phyloP scores from a whole-genome alignment of 2,329 filamentous ascomycete genomes.

The Diaporthe citrichinensis region DNA sequence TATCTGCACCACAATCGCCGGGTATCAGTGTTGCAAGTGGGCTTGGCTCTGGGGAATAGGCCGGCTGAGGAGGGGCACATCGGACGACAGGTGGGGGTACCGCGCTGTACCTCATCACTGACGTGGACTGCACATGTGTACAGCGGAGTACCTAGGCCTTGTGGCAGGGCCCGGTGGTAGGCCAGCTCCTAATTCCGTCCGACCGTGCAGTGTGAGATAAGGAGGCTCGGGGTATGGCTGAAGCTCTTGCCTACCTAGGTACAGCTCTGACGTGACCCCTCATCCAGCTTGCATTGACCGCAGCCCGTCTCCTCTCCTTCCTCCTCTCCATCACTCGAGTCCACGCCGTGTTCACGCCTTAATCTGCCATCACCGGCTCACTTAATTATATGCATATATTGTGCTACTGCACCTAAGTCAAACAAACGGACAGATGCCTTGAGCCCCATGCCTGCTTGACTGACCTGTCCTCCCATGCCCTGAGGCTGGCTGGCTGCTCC shows the following conservation, averaged over 20 bases:
- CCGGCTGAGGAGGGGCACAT: neutral
- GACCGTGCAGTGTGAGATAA: neutral
- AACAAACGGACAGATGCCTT: slow-evolving; percentile 4
- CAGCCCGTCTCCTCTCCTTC: neutral
- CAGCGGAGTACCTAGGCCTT: neutral
- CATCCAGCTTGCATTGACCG: slow-evolving; percentile 1
- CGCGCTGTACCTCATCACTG: neutral
- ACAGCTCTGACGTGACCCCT: slow-evolving; percentile 16
- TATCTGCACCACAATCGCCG: neutral
- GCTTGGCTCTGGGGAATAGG: neutral
- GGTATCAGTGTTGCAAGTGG: neutral
- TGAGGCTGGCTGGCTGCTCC: neutral
- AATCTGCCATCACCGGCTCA: neutral
- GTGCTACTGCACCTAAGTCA: neutral
- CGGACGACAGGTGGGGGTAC: neutral
- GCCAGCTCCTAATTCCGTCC: neutral
- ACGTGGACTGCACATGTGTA: neutral
- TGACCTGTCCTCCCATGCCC: neutral
- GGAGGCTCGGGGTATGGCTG: neutral
- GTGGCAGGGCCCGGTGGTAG: neutral
- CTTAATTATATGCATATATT: neutral
- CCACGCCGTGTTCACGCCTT: neutral
- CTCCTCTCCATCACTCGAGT: neutral
- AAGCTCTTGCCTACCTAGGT: neutral
- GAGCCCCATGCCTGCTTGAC: neutral